phyloP scores from a whole-genome alignment of 495 filamentous ascomycete genomes.

The Penicillium canescens region DNA sequence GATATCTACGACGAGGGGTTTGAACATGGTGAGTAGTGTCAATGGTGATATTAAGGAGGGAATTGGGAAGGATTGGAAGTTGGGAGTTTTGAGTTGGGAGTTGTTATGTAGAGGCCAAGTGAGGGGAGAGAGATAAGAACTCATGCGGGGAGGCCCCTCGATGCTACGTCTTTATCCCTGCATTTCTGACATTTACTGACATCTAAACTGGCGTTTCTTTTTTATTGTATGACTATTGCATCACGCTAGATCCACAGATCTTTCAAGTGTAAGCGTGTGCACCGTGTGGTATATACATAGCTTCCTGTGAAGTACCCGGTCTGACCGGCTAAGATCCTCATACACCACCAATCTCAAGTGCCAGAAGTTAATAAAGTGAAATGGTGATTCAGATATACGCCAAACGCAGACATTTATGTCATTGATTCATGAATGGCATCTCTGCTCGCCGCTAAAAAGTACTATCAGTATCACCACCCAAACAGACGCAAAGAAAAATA shows the following conservation, averaged over 20 bases:
- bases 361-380: no score
- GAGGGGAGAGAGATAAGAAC: constrained; percentile 16
- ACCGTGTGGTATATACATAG: no score
- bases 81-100: neutral
- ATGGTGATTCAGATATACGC: no score
- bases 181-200: no score
- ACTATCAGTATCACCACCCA: neutral
- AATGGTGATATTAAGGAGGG: neutral
- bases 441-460: no score
- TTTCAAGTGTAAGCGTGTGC: no score
- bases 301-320: no score
- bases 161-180: neutral
- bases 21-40: constrained; percentile 20
- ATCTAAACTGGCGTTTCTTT: neutral
- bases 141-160: constrained; percentile 16
- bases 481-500: neutral
- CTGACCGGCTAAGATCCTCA: no score
- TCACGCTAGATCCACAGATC: no score
- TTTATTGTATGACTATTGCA: neutral
- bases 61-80: neutral
- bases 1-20: constrained; percentile 70
- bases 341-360: no score
- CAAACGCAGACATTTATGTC: no score
- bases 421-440: no score
- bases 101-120: neutral